Evolutionary conservation across 805 yeast genomes (phyloP).

Genomic region (Candida arabinofermentans): DNA sequence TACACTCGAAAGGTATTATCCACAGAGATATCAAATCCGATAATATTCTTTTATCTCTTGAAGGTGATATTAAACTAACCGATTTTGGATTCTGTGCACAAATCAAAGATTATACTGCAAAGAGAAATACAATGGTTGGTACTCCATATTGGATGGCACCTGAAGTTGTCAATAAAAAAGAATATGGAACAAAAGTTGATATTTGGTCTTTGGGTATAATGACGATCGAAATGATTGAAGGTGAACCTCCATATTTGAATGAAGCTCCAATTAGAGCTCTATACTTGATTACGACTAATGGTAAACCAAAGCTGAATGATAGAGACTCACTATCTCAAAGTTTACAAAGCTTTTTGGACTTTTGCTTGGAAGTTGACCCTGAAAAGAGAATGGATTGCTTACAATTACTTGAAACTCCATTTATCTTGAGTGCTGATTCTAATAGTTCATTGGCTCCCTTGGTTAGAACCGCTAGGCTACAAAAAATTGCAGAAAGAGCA

Average conservation of each 20-base stretch:
- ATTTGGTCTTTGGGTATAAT: slow-evolving; percentile 82
- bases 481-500: slow-evolving; percentile 39
- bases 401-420: slow-evolving; percentile 64
- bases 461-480: slow-evolving; percentile 69
- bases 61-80: slow-evolving; percentile 89
- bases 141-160: slow-evolving; percentile 94
- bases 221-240: slow-evolving; percentile 86
- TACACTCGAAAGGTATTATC: slow-evolving; percentile 89
- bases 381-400: slow-evolving; percentile 76
- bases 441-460: slow-evolving; percentile 64
- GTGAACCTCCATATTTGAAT: slow-evolving; percentile 79
- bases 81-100: slow-evolving; percentile 79
- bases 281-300: slow-evolving; percentile 73
- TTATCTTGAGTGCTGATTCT: slow-evolving; percentile 58
- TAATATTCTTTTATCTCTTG: slow-evolving; percentile 75
- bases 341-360: slow-evolving; percentile 65
- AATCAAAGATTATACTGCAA: slow-evolving; percentile 65
- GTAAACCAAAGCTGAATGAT: slow-evolving; percentile 68
- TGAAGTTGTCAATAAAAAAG: slow-evolving; percentile 75
- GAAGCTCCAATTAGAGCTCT: slow-evolving; percentile 77
- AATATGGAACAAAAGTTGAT: slow-evolving; percentile 78
- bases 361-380: slow-evolving; percentile 80
- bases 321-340: slow-evolving; percentile 71
- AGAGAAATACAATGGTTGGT: slow-evolving; percentile 84
- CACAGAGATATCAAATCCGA: slow-evolving; percentile 97